Base-by-base conservation (phyloP, 352 stramenopile genomes). In the Phytophthora kernoviae region DNA sequence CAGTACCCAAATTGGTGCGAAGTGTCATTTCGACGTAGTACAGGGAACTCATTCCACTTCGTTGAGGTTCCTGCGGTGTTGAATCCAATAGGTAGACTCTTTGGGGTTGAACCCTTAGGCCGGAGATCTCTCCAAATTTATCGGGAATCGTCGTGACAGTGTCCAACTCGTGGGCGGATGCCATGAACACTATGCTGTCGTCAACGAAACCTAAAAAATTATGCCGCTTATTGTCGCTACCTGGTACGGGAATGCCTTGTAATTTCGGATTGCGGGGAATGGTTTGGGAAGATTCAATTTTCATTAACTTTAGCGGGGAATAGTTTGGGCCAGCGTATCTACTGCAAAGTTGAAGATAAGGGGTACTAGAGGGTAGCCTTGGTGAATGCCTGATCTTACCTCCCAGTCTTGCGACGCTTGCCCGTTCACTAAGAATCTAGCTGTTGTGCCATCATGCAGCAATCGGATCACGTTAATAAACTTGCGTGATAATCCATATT, bases 351-450 rank as follows among this genome's bases (percentile, higher is more conserved):
- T 46, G 17, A 60, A 60, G 5, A 60, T 5, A 5, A 53, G 17
- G 5, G 41, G 42, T 4, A 43, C 43, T 39, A 61, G 11, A 12
- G 54, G 54, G 17, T 43, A 54, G 7, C 43, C 43, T 30, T 61
- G 54, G 0, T 43, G 43, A 26, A 61, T 61, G 10, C 43, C 43
- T 7, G 33, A 49, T 5, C 33, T 5, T 1, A 61, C 24, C 5
- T 17, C 18, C 43, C 18, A 61, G 15, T 61, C 46, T 4, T 42
- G 42, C 1, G 36, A 54, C 33, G 41, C 46, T n/a, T 18, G 10
- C 11, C 54, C 54, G 12, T 62, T 62, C 5, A 62, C 54, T 11
- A 49, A 17, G 12, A 42, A 62, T 14, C 34, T 47, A 5, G 54
- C 54, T 15, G n/a, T 62, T 1, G 54, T 62, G 24, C 43, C 54